Percentiles rank a stretch among this genome's conserved stretches.
These are phyloP conservation scores for Hydrangea macrophylla DNA, from an alignment of 148 eudicot species.

Conservation along the genomic window DNA sequence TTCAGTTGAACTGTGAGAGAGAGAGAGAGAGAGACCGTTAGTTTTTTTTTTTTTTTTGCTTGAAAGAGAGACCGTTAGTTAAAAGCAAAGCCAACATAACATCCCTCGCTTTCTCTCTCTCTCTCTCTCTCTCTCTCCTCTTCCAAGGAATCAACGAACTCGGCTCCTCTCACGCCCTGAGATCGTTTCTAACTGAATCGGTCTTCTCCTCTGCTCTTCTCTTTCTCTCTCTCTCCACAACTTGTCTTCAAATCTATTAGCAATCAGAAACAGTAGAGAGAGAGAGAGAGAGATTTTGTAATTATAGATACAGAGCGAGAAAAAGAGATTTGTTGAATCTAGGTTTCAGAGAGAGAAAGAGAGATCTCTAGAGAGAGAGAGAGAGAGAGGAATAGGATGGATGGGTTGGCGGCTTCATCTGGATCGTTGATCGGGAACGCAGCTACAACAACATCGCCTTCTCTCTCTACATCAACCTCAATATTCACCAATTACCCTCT, in stretches of 20 bases:
- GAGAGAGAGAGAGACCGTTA: not conserved
- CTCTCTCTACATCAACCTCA: conserved; percentile 11
- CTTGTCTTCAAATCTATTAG: not conserved
- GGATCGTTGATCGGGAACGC: conserved; percentile 11
- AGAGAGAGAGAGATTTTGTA: not conserved
- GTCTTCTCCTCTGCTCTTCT: not conserved
- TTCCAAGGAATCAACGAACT: not conserved
- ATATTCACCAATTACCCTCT: conserved; percentile 26
- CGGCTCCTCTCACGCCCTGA: not conserved
- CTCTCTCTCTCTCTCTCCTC: not conserved
- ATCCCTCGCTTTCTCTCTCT: not conserved
- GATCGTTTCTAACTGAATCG: not conserved
- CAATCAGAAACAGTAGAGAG: not conserved
- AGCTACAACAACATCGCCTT: conserved; percentile 1
- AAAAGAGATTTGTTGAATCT: not conserved
- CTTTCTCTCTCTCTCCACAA: conserved; percentile 9
- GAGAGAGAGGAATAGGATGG: conserved; percentile 6
- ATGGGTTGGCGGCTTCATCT: conserved; percentile 16
- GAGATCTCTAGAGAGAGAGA: not conserved
- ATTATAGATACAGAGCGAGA: not conserved
- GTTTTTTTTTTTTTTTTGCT: too few relatives aligned
- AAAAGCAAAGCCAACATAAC: not conserved
- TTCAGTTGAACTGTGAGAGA: not conserved
- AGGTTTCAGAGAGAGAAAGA: not conserved
- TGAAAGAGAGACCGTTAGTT: not conserved